Evolutionary conservation across 1,139 yeast species (phyloP).

Genomic region (Zygotorulaspora mrakii): DNA sequence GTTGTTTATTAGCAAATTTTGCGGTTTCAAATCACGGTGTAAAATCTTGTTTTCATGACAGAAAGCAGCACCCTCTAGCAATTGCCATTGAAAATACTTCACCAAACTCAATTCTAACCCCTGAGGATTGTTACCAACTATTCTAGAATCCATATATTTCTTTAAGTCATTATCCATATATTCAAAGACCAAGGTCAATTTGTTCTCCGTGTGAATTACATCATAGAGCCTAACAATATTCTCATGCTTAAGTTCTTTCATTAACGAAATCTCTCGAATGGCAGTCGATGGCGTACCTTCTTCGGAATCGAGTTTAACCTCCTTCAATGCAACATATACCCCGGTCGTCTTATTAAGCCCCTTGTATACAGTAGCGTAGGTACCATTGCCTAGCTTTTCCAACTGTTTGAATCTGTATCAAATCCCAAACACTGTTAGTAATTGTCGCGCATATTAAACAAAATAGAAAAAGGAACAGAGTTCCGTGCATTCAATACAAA

Average conservation of each 20-base stretch:
- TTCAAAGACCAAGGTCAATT: slow-evolving; percentile 88
- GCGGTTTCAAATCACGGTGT: slow-evolving; percentile 95
- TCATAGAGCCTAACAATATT: slow-evolving; percentile 91
- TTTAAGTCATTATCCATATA: slow-evolving; percentile 92
- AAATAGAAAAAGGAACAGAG: neutral
- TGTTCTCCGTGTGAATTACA: slow-evolving; percentile 95
- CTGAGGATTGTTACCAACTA: slow-evolving; percentile 31
- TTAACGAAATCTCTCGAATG: slow-evolving; percentile 88
- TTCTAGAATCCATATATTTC: slow-evolving; percentile 77
- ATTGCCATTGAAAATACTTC: slow-evolving; percentile 88
- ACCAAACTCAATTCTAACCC: slow-evolving; percentile 64
- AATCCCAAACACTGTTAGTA: slow-evolving; percentile 11
- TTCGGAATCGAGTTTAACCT: slow-evolving; percentile 88
- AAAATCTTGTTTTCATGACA: slow-evolving; percentile 94
- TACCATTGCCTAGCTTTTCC: slow-evolving; percentile 95
- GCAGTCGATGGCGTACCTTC: slow-evolving; percentile 99
- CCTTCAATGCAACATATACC: slow-evolving; percentile 89
- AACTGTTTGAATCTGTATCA: slow-evolving; percentile 41
- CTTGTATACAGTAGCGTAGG: slow-evolving; percentile 96
- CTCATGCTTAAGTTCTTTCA: slow-evolving; percentile 94
- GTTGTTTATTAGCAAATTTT: slow-evolving; percentile 77
- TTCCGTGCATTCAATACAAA: slow-evolving; percentile 13
- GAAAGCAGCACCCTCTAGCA: slow-evolving; percentile 83
- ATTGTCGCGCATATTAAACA: neutral
- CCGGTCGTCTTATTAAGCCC: slow-evolving; percentile 92